A percentile compares a stretch with the other conserved stretches of the same genome.
phyloP scores from a whole-genome alignment of 257 asterid species.

The Nicotiana tabacum region DNA sequence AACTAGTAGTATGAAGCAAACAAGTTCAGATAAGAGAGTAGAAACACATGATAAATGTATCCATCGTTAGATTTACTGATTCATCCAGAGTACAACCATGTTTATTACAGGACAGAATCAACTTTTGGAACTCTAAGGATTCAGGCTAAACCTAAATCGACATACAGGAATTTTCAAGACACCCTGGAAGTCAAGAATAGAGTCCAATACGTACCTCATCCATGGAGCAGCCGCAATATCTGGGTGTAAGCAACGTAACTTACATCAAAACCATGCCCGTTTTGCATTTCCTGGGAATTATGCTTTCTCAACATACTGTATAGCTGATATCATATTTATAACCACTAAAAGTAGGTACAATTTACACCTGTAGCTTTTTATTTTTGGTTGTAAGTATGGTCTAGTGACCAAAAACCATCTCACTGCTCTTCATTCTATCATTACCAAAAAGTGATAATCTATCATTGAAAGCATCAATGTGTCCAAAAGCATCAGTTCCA shows the following conservation, averaged over 20 bases:
- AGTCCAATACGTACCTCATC: not conserved
- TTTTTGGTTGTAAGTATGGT: not conserved
- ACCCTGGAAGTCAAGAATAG: not conserved
- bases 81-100: not conserved
- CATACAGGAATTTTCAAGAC: not conserved
- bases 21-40: not conserved
- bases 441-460: constrained; percentile 54
- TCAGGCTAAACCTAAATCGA: not conserved
- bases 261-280: not conserved
- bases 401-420: constrained; percentile 51
- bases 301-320: not conserved
- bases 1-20: not conserved
- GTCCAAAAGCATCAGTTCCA: constrained; percentile 69
- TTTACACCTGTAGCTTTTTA: not conserved
- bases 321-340: not conserved
- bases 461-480: constrained; percentile 59
- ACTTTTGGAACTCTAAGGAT: not conserved
- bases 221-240: not conserved
- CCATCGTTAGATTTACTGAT: not conserved
- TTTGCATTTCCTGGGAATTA: not conserved
- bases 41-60: not conserved
- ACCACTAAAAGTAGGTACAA: not conserved
- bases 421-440: constrained; percentile 62
- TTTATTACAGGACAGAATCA: not conserved
- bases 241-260: not conserved